Conservation (phyloP, 1,139 yeast species). For the Arxiozyma bovina region DNA sequence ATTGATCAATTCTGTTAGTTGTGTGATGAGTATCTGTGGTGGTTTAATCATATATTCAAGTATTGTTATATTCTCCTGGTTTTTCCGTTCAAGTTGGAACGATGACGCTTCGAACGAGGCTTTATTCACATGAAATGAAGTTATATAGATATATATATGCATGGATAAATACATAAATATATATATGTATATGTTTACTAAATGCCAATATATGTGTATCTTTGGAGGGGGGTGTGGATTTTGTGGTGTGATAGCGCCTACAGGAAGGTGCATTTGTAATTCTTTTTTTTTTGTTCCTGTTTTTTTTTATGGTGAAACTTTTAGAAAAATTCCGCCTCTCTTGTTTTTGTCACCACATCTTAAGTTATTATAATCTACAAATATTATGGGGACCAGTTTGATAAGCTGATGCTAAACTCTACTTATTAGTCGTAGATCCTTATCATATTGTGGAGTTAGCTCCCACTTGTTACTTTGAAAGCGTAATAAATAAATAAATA, state of each 20-base stretch:
- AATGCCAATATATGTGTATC: background rate
- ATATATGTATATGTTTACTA: background rate
- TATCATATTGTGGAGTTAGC: too few relatives aligned
- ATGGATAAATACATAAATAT: background rate
- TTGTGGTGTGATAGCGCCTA: background rate
- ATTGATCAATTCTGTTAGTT: conserved; percentile 48
- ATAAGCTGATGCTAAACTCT: too few relatives aligned
- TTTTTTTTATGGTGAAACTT: too few relatives aligned
- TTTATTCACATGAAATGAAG: conserved; percentile 19
- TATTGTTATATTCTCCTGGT: conserved; percentile 61
- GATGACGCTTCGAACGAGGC: conserved; percentile 26
- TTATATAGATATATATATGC: background rate
- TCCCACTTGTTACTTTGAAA: too few relatives aligned
- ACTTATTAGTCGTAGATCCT: too few relatives aligned
- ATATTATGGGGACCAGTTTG: too few relatives aligned
- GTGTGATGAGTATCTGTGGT: conserved; percentile 58
- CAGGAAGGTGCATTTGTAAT: background rate
- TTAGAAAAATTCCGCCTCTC: too few relatives aligned
- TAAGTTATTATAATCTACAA: too few relatives aligned
- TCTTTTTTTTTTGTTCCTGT: too few relatives aligned
- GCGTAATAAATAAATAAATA: too few relatives aligned
- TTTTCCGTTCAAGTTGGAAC: conserved; percentile 38
- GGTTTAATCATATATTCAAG: conserved; percentile 66
- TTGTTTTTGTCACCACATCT: too few relatives aligned
- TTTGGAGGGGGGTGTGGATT: background rate